Evolutionary conservation across 164 flowering plant species (phyloP).

Genomic region (Santalum album): DNA sequence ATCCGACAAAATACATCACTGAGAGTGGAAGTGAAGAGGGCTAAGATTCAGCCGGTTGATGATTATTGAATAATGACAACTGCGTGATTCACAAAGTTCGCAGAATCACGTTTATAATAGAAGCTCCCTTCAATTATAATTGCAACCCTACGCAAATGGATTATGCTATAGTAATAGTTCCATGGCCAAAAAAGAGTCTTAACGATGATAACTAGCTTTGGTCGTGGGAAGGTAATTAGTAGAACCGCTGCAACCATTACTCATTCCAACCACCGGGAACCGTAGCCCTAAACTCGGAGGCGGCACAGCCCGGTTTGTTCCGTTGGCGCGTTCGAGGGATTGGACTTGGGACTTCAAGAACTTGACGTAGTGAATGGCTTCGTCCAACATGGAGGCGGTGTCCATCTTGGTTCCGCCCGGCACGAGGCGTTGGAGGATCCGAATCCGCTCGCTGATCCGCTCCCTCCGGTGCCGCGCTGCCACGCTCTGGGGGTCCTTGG

Average conservation of each 20-base stretch:
- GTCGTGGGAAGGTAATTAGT: conserved; percentile 14
- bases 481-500: conserved; percentile 56
- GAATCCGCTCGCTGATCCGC: conserved; percentile 50
- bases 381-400: conserved; percentile 62
- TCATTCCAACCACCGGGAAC: conserved; percentile 20
- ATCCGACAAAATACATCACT: no score
- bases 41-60: no score
- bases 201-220: no score
- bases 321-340: conserved; percentile 36
- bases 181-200: no score
- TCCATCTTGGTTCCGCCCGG: conserved; percentile 69
- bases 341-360: conserved; percentile 51
- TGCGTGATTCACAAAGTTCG: no score
- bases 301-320: conserved; percentile 12
- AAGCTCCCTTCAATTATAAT: no score
- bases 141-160: no score
- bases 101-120: no score
- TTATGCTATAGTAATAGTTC: no score
- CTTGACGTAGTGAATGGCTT: conserved; percentile 55
- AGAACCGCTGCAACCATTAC: neutral
- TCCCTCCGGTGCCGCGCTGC: conserved; percentile 57
- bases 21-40: no score
- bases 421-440: conserved; percentile 55
- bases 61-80: no score
- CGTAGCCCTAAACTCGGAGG: conserved; percentile 13